Percentiles rank a stretch among this genome's conserved stretches.
Conservation (phyloP, 75 land plant species). For the Pseudotsuga menziesii region DNA sequence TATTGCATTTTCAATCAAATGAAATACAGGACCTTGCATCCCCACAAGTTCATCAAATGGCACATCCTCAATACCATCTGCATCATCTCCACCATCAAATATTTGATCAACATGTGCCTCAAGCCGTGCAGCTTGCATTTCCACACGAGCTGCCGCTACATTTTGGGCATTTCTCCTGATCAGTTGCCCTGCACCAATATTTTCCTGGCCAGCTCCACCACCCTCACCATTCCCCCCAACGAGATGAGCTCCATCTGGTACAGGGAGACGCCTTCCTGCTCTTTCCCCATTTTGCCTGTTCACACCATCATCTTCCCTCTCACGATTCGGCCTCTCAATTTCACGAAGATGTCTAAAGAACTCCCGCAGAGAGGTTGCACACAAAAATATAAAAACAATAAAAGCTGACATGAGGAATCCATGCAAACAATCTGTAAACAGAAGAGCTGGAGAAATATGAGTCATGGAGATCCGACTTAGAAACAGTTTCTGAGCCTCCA, state of each 20-base stretch:
- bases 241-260: constrained; percentile 12
- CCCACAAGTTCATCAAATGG: constrained; percentile 36
- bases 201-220: constrained; percentile 27
- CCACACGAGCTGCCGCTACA: too few species aligned
- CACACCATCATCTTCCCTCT: constrained; percentile 12
- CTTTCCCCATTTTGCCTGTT: constrained; percentile 17
- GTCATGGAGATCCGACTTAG: constrained; percentile 24
- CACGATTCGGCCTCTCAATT: constrained; percentile 17
- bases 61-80: constrained; percentile 24
- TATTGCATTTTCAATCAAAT: constrained; percentile 17
- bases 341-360: constrained; percentile 43
- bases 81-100: constrained; percentile 21
- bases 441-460: constrained; percentile 20
- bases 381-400: constrained; percentile 45
- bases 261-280: constrained; percentile 22
- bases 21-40: constrained; percentile 24
- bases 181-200: constrained; percentile 35
- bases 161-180: constrained; percentile 43
- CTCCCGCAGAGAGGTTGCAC: constrained; percentile 39
- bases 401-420: constrained; percentile 42
- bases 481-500: constrained; percentile 31
- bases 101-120: constrained; percentile 42
- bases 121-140: too few species aligned
- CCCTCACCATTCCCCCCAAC: constrained; percentile 21
- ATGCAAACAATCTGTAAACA: constrained; percentile 38